A percentile compares a stretch with the other conserved stretches of the same genome.
These are phyloP conservation scores for Protomyces gravidus DNA, from an alignment of 1,139 yeast genomes.

Conservation along the genomic window DNA sequence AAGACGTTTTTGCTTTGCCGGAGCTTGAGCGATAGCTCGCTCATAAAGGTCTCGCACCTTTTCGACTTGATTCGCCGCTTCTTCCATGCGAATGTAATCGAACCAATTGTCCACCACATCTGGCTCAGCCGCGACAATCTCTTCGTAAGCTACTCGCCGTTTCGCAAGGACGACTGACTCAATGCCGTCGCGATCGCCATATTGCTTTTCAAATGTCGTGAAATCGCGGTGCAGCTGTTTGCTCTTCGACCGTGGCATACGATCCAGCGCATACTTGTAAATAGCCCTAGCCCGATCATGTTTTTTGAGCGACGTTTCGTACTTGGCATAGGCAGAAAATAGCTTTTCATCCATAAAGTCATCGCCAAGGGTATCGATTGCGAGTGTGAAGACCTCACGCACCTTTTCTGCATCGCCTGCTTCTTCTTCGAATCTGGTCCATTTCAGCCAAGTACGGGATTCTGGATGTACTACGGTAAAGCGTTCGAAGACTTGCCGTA, in stretches of 20 bases:
- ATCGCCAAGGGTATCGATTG: conserved; percentile 53
- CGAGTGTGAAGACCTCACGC: conserved; percentile 63
- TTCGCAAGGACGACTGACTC: conserved; percentile 53
- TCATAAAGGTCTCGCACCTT: conserved; percentile 46
- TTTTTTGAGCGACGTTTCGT: conserved; percentile 66
- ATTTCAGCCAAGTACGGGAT: conserved; percentile 60
- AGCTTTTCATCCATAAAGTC: conserved; percentile 44
- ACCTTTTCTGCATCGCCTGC: conserved; percentile 50
- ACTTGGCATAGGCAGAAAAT: conserved; percentile 58
- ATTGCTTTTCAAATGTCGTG: conserved; percentile 60
- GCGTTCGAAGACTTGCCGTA: conserved; percentile 54
- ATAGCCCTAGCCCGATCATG: conserved; percentile 63
- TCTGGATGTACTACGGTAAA: conserved; percentile 55
- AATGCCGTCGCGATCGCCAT: conserved; percentile 55
- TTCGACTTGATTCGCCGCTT: conserved; percentile 40
- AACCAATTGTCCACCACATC: conserved; percentile 78
- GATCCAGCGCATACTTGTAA: conserved; percentile 52
- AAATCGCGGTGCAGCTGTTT: conserved; percentile 48
- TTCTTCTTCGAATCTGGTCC: conserved; percentile 58
- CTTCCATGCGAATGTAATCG: conserved; percentile 54
- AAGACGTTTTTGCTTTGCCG: conserved; percentile 41
- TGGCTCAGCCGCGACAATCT: conserved; percentile 48
- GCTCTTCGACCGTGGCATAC: conserved; percentile 48
- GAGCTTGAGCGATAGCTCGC: conserved; percentile 48
- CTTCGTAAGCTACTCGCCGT: conserved; percentile 55